These are phyloP conservation scores for Sclerotinia trifoliorum DNA, from an alignment of 2,329 filamentous ascomycete genomes.

Conservation along the genomic window DNA sequence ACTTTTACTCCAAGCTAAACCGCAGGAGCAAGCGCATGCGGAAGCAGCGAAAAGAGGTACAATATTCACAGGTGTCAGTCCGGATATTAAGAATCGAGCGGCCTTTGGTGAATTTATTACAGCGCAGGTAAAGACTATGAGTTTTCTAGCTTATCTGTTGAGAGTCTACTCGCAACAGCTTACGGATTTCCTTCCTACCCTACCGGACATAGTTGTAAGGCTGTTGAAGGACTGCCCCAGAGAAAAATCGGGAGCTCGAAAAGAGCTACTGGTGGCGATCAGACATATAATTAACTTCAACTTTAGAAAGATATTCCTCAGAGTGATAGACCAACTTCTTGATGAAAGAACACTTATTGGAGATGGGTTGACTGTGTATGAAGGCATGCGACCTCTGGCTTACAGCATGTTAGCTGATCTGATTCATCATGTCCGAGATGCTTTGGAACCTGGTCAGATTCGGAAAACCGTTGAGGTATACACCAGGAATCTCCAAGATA, in stretches of 20 bases:
- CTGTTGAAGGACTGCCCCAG: slow-evolving; percentile 90
- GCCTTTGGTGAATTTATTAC: slow-evolving; percentile 98
- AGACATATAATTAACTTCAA: slow-evolving; percentile 99
- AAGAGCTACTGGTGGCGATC: slow-evolving; percentile 93
- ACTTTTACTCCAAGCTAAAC: slow-evolving; percentile 82
- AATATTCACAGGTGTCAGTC: slow-evolving; percentile 90
- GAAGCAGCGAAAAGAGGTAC: slow-evolving; percentile 77
- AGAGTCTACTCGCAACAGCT: slow-evolving; percentile 84
- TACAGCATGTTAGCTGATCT: slow-evolving; percentile 99
- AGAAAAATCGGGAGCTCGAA: slow-evolving; percentile 89
- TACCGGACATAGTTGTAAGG: slow-evolving; percentile 88
- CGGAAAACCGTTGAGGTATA: slow-evolving; percentile 95
- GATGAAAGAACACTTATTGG: slow-evolving; percentile 94
- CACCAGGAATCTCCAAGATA: slow-evolving; percentile 91
- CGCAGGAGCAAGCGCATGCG: slow-evolving; percentile 86
- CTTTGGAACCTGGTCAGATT: slow-evolving; percentile 86
- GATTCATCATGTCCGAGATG: slow-evolving; percentile 93
- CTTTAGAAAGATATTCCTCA: slow-evolving; percentile 89
- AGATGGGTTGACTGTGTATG: slow-evolving; percentile 93
- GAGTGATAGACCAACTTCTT: slow-evolving; percentile 90
- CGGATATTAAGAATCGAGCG: slow-evolving; percentile 86
- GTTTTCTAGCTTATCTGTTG: slow-evolving; percentile 90
- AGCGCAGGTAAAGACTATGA: slow-evolving; percentile 99
- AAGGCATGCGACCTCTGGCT: slow-evolving; percentile 90
- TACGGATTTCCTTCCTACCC: slow-evolving; percentile 77